Base-by-base conservation (phyloP, 305 asterid species). In the Plantago lanceolata region DNA sequence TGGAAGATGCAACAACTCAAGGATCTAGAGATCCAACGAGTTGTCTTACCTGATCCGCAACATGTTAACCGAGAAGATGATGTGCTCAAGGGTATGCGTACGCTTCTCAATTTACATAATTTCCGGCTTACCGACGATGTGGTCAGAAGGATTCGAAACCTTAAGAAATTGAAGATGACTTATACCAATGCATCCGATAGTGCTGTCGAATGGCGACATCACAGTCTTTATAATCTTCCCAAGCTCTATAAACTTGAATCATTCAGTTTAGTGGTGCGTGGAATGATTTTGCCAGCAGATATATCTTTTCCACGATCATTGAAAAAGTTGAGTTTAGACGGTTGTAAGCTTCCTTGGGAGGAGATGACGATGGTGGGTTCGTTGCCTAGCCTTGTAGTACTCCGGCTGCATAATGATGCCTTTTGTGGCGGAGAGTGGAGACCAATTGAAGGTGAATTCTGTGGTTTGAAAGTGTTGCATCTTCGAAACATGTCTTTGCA, bases 131-230 rank as follows among this genome's bases (percentile, higher is more conserved):
- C 26, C 0, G 28, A 8, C 26, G 56, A 19, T 8, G 28, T 50
- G 56, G 14, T 50, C 19, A 50, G 12, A 15, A 50, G 12, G 20
- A 50, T 50, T 50, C 56, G 26, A 50, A 50, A 50, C 56, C 56
- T 50, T 18, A 50, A 50, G 56, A 50, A 50, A 19, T 19, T 50
- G 56, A 50, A 50, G 12, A 50, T 50, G 20, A 50, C 26, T 50
- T 50, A 15, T 19, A 7, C 26, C 18, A 28, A 50, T 18, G 56
- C 12, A 16, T 50, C 56, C 4, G 12, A 48, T 0, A 19, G 28
- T 50, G 28, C 26, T 8, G 3, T 15, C 18, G 56, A 8, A 8
- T 50, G 2, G 8, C 56, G 1, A 19, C 20, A 16, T 8, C 26
- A 50, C 3, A 8, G 20, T 50, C 56, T 50, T 19, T 4, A 19